Evolutionary conservation across 2,329 filamentous ascomycete genomes (phyloP).

Genomic region (Xylogone sp.): DNA sequence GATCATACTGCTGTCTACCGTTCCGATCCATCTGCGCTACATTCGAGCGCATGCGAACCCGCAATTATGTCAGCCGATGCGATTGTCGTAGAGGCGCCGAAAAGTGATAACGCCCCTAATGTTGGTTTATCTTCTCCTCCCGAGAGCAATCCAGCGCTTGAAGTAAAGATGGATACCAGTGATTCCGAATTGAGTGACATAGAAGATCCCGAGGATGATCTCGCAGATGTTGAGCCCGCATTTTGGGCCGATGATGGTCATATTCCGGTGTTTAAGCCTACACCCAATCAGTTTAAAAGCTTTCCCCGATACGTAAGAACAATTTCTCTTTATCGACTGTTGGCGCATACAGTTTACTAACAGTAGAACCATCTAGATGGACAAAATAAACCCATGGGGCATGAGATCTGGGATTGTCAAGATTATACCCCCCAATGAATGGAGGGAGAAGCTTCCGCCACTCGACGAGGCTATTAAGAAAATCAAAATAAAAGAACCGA

Average conservation of each 20-base stretch:
- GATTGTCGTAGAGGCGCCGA: not conserved
- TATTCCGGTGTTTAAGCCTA: constrained; percentile 92
- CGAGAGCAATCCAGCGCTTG: constrained; percentile 55
- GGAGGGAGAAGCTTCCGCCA: constrained; percentile 75
- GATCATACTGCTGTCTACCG: not conserved
- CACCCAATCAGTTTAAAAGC: constrained; percentile 90
- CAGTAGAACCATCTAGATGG: constrained; percentile 47
- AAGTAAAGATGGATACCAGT: constrained; percentile 50
- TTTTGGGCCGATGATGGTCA: constrained; percentile 79
- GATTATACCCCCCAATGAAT: constrained; percentile 89
- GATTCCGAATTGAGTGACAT: constrained; percentile 65
- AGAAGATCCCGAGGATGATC: constrained; percentile 52
- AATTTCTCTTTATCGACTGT: not conserved
- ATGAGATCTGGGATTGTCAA: constrained; percentile 98
- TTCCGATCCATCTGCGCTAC: not conserved
- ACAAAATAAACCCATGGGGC: constrained; percentile 83
- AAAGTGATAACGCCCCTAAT: constrained; percentile 1
- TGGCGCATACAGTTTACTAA: constrained; percentile 5
- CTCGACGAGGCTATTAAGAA: constrained; percentile 86
- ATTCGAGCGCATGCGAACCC: not conserved
- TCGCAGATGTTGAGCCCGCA: constrained; percentile 77
- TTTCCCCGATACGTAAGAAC: constrained; percentile 81
- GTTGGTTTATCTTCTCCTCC: constrained; percentile 55
- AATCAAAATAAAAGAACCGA: constrained; percentile 92
- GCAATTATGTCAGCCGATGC: not conserved